These are phyloP conservation scores for Cladosporium sp. DNA, from an alignment of 2,329 filamentous ascomycete genomes.

Conservation along the genomic window DNA sequence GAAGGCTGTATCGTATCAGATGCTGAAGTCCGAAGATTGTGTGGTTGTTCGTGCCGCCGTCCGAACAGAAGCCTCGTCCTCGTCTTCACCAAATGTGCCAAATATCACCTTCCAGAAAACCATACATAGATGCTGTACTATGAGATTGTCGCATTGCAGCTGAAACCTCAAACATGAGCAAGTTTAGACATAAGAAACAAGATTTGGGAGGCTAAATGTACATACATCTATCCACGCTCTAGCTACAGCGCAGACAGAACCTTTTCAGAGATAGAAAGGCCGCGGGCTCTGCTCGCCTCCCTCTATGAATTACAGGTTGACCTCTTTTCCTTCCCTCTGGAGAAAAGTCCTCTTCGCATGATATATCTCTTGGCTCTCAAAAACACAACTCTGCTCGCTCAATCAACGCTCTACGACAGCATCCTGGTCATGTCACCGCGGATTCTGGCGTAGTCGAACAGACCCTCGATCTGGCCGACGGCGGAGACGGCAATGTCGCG, in stretches of 20 bases:
- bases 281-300: constrained; percentile 9
- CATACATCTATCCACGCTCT: constrained; percentile 18
- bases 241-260: constrained; percentile 21
- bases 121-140: not conserved
- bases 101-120: too few relatives aligned
- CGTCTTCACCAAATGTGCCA: too few relatives aligned
- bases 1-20: too few relatives aligned
- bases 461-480: constrained; percentile 87
- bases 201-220: constrained; percentile 18
- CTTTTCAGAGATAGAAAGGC: constrained; percentile 21
- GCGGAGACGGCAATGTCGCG: constrained; percentile 93
- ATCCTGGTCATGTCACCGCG: constrained; percentile 87
- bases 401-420: constrained; percentile 41
- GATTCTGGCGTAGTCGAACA: constrained; percentile 74
- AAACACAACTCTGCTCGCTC: constrained; percentile 13
- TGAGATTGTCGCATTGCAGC: not conserved
- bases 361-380: constrained; percentile 10
- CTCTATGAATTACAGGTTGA: constrained; percentile 21
- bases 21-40: too few relatives aligned
- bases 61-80: too few relatives aligned
- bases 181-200: constrained; percentile 2
- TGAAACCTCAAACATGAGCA: not conserved
- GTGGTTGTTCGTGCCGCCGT: too few relatives aligned
- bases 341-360: constrained; percentile 2
- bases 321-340: constrained; percentile 1